A percentile compares a stretch with the other conserved stretches of the same genome.
Evolutionary conservation across 495 filamentous ascomycete genomes (phyloP).

Genomic region (Penicillium longicatenatum): DNA sequence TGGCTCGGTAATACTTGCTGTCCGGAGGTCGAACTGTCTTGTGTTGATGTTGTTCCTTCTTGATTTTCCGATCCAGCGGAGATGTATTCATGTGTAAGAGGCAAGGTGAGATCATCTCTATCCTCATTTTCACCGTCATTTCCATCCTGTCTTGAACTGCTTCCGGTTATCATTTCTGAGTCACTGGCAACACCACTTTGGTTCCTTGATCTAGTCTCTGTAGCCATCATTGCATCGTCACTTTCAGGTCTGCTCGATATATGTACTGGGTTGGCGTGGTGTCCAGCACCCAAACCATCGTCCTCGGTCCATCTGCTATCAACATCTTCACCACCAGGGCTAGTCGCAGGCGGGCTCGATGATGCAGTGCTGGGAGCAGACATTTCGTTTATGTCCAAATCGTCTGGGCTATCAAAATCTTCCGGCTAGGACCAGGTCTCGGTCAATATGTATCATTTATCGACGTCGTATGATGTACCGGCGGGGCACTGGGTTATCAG

Average conservation of each 20-base stretch:
- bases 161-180: background rate
- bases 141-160: no score
- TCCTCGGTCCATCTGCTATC: background rate
- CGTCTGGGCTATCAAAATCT: background rate
- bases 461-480: background rate
- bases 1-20: conserved; percentile 19
- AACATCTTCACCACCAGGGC: background rate
- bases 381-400: background rate
- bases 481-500: background rate
- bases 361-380: background rate
- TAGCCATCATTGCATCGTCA: background rate
- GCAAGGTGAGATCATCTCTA: background rate
- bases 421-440: background rate
- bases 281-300: background rate
- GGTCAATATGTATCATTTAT: background rate
- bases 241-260: conserved; percentile 4
- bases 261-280: background rate
- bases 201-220: background rate
- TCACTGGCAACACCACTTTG: background rate
- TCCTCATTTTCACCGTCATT: background rate
- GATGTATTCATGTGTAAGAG: background rate
- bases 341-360: conserved; percentile 2
- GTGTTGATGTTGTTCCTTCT: background rate
- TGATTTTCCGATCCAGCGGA: background rate
- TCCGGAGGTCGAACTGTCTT: background rate